Evolutionary conservation across 371 early-diverging fungal species (phyloP).

Genomic region (Mucor irregularis): DNA sequence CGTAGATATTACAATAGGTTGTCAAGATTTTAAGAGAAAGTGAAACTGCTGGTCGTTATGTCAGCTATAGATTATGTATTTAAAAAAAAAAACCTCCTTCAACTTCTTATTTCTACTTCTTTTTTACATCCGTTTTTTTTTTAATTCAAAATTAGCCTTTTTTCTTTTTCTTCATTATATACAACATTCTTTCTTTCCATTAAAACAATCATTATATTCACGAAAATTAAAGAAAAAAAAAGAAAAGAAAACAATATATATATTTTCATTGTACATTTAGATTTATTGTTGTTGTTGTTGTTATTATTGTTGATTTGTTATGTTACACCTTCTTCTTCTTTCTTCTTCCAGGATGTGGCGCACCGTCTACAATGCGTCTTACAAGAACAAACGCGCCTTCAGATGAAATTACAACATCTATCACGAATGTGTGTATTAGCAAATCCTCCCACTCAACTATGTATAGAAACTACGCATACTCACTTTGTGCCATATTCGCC

Average conservation of each 20-base stretch:
- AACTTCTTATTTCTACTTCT: not conserved
- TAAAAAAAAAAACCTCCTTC: slow-evolving; percentile 36
- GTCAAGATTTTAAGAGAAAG: slow-evolving; percentile 95
- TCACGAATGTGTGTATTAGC: no score
- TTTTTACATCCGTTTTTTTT: no score
- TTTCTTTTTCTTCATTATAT: no score
- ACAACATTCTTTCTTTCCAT: no score
- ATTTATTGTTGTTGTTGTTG: not conserved
- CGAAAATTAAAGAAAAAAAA: no score
- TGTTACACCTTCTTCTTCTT: slow-evolving; percentile 28
- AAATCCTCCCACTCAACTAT: not conserved
- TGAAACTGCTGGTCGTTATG: slow-evolving; percentile 97
- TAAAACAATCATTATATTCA: no score
- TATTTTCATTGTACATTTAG: not conserved
- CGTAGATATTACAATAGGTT: slow-evolving; percentile 48
- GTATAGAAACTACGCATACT: not conserved
- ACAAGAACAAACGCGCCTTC: slow-evolving; percentile 41
- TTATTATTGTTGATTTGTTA: not conserved
- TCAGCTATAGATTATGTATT: slow-evolving; percentile 91
- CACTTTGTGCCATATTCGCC: slow-evolving; percentile 52
- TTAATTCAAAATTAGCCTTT: no score
- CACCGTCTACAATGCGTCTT: slow-evolving; percentile 47
- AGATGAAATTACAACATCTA: slow-evolving; percentile 42
- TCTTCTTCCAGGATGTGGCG: slow-evolving; percentile 48
- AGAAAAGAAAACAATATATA: no score